These are phyloP conservation scores for Pulveroboletus frians DNA, from an alignment of 768 basidiomycete genomes.

Conservation along the genomic window DNA sequence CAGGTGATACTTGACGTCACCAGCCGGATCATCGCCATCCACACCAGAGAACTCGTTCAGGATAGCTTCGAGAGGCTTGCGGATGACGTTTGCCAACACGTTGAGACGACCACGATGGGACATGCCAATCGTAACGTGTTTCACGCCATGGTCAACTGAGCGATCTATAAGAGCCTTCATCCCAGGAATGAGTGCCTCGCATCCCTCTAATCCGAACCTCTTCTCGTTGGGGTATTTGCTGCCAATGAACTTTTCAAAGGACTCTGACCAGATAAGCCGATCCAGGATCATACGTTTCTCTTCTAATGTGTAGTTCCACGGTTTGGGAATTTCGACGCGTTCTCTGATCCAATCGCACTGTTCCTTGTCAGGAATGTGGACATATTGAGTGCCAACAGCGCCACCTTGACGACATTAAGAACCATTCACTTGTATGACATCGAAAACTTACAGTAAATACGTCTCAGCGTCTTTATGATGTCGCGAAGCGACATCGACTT, in stretches of 20 bases:
- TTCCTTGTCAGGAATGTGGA: constrained; percentile 96
- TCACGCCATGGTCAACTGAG: constrained; percentile 93
- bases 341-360: constrained; percentile 99
- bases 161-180: constrained; percentile 99
- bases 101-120: constrained; percentile 98
- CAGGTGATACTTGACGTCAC: constrained; percentile 98
- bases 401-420: constrained; percentile 50
- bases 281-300: constrained; percentile 99
- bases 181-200: constrained; percentile 94
- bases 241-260: constrained; percentile 97
- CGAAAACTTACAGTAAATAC: constrained; percentile 81
- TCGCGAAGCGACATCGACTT: constrained; percentile 87
- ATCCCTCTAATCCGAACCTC: constrained; percentile 97
- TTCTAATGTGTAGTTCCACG: constrained; percentile 96
- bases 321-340: constrained; percentile 90
- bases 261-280: constrained; percentile 99
- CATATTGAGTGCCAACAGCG: constrained; percentile 83
- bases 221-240: constrained; percentile 99
- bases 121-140: constrained; percentile 97
- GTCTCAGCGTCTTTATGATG: constrained; percentile 83
- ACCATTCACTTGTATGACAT: background rate
- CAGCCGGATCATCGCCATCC: constrained; percentile 72
- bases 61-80: constrained; percentile 97
- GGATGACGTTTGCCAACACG: constrained; percentile 96
- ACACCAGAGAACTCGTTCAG: constrained; percentile 91